Evolutionary conservation across 148 eudicot genomes (phyloP).

Genomic region (Silene latifolia): DNA sequence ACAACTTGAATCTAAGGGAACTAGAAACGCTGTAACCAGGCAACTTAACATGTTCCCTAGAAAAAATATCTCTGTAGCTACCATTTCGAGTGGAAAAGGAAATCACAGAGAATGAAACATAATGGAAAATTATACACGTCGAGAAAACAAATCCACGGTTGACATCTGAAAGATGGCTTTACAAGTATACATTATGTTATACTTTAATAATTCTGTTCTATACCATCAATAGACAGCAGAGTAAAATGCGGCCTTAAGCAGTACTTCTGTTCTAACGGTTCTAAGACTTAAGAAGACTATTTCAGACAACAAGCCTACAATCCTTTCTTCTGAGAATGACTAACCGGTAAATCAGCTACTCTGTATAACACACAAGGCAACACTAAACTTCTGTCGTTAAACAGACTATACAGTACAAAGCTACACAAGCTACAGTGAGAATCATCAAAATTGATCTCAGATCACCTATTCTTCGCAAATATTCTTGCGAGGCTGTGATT

Average conservation of each 20-base stretch:
- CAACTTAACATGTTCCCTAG: neutral
- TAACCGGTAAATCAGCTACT: neutral
- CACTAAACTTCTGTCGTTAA: neutral
- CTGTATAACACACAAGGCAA: neutral
- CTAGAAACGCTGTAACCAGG: neutral
- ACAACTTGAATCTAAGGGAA: neutral
- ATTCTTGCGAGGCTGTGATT: neutral
- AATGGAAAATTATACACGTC: neutral
- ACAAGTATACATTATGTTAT: neutral
- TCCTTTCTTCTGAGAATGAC: neutral
- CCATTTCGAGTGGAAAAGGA: neutral
- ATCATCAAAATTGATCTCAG: neutral
- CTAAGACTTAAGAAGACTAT: neutral
- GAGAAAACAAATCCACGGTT: neutral
- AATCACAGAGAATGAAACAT: neutral
- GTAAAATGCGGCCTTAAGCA: neutral
- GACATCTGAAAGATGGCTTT: neutral
- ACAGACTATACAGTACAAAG: neutral
- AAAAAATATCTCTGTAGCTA: neutral
- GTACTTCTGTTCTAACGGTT: neutral
- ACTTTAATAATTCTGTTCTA: neutral
- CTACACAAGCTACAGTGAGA: neutral
- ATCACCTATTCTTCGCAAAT: neutral
- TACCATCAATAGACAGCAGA: neutral
- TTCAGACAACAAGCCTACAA: neutral